phyloP scores from a whole-genome alignment of 768 basidiomycete species.

The Nidularia pulvinata region DNA sequence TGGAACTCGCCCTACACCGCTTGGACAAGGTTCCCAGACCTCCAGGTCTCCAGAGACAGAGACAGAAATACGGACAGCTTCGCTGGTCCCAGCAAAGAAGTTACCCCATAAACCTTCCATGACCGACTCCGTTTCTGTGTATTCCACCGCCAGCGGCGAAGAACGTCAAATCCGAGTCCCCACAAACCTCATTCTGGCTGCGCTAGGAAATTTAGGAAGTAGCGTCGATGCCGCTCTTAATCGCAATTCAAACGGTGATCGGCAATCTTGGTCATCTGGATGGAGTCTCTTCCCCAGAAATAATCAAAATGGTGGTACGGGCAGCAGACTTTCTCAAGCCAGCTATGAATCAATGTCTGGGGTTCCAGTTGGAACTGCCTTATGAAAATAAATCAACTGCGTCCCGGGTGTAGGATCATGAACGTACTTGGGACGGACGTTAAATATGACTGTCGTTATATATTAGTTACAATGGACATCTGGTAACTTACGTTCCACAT shows the following conservation, averaged over 20 bases:
- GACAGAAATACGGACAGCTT: too few species aligned
- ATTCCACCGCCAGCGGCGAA: slow-evolving; percentile 27
- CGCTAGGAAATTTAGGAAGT: slow-evolving; percentile 19
- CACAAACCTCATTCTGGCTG: slow-evolving; percentile 32
- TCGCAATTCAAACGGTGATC: slow-evolving; percentile 12
- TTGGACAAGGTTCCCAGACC: too few species aligned
- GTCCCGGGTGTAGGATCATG: neutral
- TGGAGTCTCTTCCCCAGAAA: slow-evolving; percentile 11
- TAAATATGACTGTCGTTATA: too few species aligned
- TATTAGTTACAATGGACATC: too few species aligned
- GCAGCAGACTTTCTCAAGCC: neutral
- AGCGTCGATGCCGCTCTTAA: slow-evolving; percentile 10
- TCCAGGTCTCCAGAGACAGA: too few species aligned
- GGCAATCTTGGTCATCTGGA: slow-evolving; percentile 12
- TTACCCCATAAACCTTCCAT: slow-evolving; percentile 23
- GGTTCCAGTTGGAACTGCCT: slow-evolving; percentile 7
- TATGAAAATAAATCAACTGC: neutral
- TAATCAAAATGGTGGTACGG: neutral
- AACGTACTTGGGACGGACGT: too few species aligned
- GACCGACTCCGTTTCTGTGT: slow-evolving; percentile 20
- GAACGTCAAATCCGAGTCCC: slow-evolving; percentile 20
- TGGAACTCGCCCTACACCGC: too few species aligned
- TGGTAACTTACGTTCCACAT: too few species aligned
- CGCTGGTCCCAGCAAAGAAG: slow-evolving; percentile 4
- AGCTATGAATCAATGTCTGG: neutral